Evolutionary conservation across 805 yeast genomes (phyloP).

Genomic region (Candida pini): DNA sequence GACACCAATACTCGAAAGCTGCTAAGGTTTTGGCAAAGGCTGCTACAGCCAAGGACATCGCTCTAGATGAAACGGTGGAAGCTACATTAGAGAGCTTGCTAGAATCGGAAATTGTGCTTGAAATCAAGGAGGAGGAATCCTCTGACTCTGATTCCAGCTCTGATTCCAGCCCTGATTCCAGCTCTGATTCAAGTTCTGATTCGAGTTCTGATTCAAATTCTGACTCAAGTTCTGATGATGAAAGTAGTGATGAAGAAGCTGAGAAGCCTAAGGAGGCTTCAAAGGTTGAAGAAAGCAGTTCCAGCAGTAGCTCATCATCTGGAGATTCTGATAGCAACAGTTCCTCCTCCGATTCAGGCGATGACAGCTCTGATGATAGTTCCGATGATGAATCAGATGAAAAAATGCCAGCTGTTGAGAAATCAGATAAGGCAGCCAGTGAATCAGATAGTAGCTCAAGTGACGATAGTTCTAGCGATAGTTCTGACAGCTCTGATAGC

Average conservation of each 20-base stretch:
- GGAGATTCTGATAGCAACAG: slow-evolving; percentile 12
- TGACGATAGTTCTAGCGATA: slow-evolving; percentile 7
- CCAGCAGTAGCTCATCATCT: no score
- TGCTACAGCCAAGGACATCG: slow-evolving; percentile 1
- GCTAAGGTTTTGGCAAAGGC: slow-evolving; percentile 16
- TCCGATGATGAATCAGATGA: not conserved
- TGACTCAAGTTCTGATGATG: slow-evolving; percentile 10
- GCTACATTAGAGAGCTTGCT: slow-evolving; percentile 25
- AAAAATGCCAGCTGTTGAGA: no score
- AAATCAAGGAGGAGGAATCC: slow-evolving; percentile 10
- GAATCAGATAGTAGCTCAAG: slow-evolving; percentile 14
- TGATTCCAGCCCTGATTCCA: slow-evolving; percentile 12
- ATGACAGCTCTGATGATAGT: not conserved
- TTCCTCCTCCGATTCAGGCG: slow-evolving; percentile 9
- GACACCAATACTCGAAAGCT: slow-evolving; percentile 19
- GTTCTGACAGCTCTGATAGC: slow-evolving; percentile 18
- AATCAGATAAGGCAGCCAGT: slow-evolving; percentile 8
- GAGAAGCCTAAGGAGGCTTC: slow-evolving; percentile 17
- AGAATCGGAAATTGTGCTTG: not conserved
- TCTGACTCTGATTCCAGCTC: slow-evolving; percentile 13
- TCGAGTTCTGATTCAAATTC: slow-evolving; percentile 12
- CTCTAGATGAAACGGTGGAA: slow-evolving; percentile 14
- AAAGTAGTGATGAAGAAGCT: slow-evolving; percentile 14
- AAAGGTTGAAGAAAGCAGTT: slow-evolving; percentile 12
- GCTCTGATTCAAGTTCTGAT: slow-evolving; percentile 4